Percentiles rank a stretch among this genome's conserved stretches.
Conservation (phyloP, 352 stramenopile genomes). For the Globisporangium paroecandrum region DNA sequence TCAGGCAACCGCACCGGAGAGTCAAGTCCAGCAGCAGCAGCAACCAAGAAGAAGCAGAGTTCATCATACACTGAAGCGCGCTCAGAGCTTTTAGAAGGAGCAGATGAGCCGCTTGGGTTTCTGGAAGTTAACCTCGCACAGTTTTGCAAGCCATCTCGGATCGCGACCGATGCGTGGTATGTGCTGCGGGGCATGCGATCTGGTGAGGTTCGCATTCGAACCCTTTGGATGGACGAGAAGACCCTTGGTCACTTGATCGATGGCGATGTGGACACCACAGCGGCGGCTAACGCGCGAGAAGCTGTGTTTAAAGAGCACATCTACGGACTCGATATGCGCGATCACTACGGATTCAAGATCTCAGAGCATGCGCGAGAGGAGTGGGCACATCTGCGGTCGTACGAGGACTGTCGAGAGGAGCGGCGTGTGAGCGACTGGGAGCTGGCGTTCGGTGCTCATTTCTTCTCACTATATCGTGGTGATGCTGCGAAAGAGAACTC, state of each 20-base stretch:
- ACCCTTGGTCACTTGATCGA: slow-evolving; percentile 22
- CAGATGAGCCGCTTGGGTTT: slow-evolving; percentile 49
- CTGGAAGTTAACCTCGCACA: slow-evolving; percentile 46
- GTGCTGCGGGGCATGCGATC: slow-evolving; percentile 39
- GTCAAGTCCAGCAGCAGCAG: neutral
- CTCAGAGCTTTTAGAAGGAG: slow-evolving; percentile 8
- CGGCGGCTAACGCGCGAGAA: slow-evolving; percentile 19
- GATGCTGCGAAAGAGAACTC: slow-evolving; percentile 20
- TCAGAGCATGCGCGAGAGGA: slow-evolving; percentile 29
- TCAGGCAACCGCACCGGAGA: neutral
- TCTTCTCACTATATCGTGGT: slow-evolving; percentile 24
- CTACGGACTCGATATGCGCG: slow-evolving; percentile 30
- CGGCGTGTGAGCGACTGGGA: slow-evolving; percentile 68
- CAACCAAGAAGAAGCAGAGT: neutral
- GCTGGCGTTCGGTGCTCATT: slow-evolving; percentile 40
- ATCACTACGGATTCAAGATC: slow-evolving; percentile 73
- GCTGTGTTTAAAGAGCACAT: slow-evolving; percentile 39
- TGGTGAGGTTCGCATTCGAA: slow-evolving; percentile 67
- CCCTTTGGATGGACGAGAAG: slow-evolving; percentile 34
- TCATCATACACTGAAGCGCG: neutral
- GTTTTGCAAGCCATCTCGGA: slow-evolving; percentile 28
- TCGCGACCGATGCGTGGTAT: slow-evolving; percentile 63
- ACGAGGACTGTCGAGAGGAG: slow-evolving; percentile 70
- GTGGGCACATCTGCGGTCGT: slow-evolving; percentile 66
- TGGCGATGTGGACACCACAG: neutral